Percentiles rank a stretch among this genome's conserved stretches.
These are phyloP conservation scores for Naematelia aurantialba DNA, from an alignment of 768 basidiomycete genomes.

Conservation along the genomic window DNA sequence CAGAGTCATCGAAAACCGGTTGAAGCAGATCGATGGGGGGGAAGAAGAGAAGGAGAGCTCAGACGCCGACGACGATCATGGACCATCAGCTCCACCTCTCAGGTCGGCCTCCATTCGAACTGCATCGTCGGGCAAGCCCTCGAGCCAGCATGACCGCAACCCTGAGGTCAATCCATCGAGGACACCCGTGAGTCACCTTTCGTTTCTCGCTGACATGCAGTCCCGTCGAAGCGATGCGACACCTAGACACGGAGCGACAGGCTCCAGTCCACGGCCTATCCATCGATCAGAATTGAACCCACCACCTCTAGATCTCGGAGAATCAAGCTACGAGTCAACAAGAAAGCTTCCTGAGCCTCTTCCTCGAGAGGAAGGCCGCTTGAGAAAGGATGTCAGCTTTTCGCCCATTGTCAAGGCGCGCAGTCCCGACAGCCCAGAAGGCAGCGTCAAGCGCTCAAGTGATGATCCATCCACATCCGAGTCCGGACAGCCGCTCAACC, in stretches of 20 bases:
- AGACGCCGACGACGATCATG: conserved; percentile 55
- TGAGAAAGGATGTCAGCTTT: background rate
- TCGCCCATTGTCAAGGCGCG: background rate
- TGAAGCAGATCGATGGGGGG: conserved; percentile 34
- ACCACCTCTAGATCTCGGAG: conserved; percentile 34
- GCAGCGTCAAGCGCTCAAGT: background rate
- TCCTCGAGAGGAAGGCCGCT: conserved; percentile 7
- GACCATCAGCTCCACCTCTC: conserved; percentile 34
- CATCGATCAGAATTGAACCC: conserved; percentile 5
- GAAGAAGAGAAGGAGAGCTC: conserved; percentile 76
- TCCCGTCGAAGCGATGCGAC: conserved; percentile 3
- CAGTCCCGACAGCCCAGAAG: background rate
- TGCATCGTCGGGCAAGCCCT: background rate
- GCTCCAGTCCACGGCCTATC: conserved; percentile 16
- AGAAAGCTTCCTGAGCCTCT: conserved; percentile 1
- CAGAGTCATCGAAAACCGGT: conserved; percentile 38
- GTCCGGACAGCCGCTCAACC: background rate
- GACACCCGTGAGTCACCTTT: background rate
- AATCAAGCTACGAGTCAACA: conserved; percentile 11
- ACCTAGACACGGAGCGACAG: conserved; percentile 21
- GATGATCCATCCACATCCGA: background rate
- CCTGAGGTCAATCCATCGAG: background rate
- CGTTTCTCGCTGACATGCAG: background rate
- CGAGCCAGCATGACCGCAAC: too few relatives aligned
- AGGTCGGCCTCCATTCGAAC: conserved; percentile 6